phyloP scores from a whole-genome alignment of 1,284 basidiomycete species.

The Chalciporus sp. region DNA sequence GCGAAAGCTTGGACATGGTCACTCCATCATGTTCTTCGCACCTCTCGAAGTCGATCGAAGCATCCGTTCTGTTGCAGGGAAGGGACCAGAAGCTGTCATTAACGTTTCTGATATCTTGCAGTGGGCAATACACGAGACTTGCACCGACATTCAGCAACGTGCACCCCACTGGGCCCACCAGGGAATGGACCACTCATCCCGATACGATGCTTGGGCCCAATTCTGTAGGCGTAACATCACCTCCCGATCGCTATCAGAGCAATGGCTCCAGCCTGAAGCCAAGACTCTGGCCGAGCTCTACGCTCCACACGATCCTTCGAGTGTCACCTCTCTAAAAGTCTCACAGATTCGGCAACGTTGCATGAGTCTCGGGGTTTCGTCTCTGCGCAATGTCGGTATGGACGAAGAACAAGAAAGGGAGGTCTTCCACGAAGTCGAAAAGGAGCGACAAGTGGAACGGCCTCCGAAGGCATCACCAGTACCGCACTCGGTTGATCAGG shows the following conservation, averaged over 20 bases:
- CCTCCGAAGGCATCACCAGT: constrained; percentile 30
- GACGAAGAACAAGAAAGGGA: constrained; percentile 57
- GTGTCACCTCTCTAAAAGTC: background rate
- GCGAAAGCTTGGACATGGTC: constrained; percentile 51
- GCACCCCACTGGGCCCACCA: constrained; percentile 51
- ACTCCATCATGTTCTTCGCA: constrained; percentile 53
- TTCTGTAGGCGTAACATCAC: constrained; percentile 15
- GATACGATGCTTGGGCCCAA: constrained; percentile 35
- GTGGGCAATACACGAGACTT: constrained; percentile 51
- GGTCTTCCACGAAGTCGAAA: constrained; percentile 45
- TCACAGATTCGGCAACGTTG: constrained; percentile 34
- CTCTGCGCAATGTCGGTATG: constrained; percentile 22
- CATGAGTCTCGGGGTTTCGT: constrained; percentile 30
- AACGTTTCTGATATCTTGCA: constrained; percentile 40
- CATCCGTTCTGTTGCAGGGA: constrained; percentile 37
- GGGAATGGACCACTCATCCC: constrained; percentile 43
- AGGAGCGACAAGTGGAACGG: constrained; percentile 41
- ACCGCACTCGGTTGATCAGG: constrained; percentile 23
- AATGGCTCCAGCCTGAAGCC: constrained; percentile 45
- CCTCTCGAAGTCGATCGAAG: constrained; percentile 46
- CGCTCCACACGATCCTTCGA: constrained; percentile 1
- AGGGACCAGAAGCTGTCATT: constrained; percentile 12
- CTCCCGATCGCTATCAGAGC: constrained; percentile 16
- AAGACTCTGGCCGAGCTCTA: constrained; percentile 43
- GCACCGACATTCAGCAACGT: constrained; percentile 42